Evolutionary conservation across 139 green algal species (phyloP), one percentile per base, ranked within the genome.

Genomic region (Tetraselmis striata): DNA sequence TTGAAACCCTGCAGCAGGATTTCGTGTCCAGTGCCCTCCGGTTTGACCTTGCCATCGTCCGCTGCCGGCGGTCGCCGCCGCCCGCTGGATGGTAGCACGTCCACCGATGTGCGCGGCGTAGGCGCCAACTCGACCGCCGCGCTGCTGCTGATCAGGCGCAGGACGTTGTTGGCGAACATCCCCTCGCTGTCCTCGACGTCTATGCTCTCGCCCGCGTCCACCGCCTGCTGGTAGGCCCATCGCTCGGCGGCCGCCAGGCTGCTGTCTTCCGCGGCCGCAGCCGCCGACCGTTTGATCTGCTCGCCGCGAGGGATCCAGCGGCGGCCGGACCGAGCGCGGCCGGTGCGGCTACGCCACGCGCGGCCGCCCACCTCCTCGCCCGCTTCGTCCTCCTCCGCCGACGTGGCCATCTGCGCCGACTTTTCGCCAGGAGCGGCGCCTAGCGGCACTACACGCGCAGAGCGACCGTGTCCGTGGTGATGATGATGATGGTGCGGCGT

Each of bases 1-100:
- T 89, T 87, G 82, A 89, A 87, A 28, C 78, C 81, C 59, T 87
- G 86, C 27, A 89, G 67, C 23, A 89, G 82, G 77, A 89, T 83
- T 79, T 89, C 85, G 59, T 77, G 32, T 5, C 85, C 85, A 23
- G 58, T 85, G 32, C 85, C 85, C 27, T 67, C 45, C 45, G 45
- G 45, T 18, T 67, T 67, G 18, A 67, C 5, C 45, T 67, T 67
- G 45, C 45, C 45, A 18, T 67, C 45, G 18, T 67, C 45, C 45
- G 45, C 18, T 18, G 18, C 45, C 5, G 45, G 45, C 45, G 45
- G 45, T 18, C 45, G 45, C 5, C 45, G 45, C 45, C 45, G 45
- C 11, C 45, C 18, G 5, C 45, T 18, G n/a, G n/a, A n/a, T n/a
- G n/a, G n/a, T n/a, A n/a, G n/a, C n/a, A n/a, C n/a, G 45, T 67